A percentile compares a stretch with the other conserved stretches of the same genome.
Conservation (phyloP, 148 eudicot genomes). For the Vaccinium corymbosum region DNA sequence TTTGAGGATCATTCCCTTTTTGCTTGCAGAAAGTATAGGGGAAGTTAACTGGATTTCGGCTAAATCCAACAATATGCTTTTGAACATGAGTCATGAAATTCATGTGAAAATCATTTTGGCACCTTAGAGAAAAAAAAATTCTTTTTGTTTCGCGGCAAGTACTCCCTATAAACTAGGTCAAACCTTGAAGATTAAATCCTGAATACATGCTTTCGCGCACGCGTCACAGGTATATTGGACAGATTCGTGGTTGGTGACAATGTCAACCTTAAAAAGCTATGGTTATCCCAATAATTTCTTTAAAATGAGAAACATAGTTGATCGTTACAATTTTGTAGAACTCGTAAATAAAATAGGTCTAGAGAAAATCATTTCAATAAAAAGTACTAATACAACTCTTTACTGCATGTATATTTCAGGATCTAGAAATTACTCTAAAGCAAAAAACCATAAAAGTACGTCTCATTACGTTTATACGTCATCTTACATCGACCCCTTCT, state of each 20-base stretch:
- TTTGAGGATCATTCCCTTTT: not conserved
- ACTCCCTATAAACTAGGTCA: not conserved
- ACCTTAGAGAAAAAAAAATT: not conserved
- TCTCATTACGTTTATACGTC: not conserved
- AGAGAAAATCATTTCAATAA: too few relatives aligned
- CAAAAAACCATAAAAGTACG: not conserved
- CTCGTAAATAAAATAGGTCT: not conserved
- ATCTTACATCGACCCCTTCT: not conserved
- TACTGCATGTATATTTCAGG: not conserved
- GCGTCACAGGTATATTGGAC: not conserved
- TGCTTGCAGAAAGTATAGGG: constrained; percentile 3
- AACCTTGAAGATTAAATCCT: not conserved
- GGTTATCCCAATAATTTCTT: not conserved
- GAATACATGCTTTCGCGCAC: not conserved
- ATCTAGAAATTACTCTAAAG: not conserved
- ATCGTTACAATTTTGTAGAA: not conserved
- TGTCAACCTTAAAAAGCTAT: not conserved
- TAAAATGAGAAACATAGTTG: not conserved
- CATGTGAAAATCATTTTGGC: not conserved
- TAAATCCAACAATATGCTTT: not conserved
- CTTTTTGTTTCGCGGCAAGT: not conserved
- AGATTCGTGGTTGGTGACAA: not conserved
- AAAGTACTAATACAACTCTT: not conserved
- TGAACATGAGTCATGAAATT: not conserved
- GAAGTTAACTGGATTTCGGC: not conserved